Base-by-base conservation (phyloP, 2,329 filamentous ascomycete species). In the Escovopsis sp. region DNA sequence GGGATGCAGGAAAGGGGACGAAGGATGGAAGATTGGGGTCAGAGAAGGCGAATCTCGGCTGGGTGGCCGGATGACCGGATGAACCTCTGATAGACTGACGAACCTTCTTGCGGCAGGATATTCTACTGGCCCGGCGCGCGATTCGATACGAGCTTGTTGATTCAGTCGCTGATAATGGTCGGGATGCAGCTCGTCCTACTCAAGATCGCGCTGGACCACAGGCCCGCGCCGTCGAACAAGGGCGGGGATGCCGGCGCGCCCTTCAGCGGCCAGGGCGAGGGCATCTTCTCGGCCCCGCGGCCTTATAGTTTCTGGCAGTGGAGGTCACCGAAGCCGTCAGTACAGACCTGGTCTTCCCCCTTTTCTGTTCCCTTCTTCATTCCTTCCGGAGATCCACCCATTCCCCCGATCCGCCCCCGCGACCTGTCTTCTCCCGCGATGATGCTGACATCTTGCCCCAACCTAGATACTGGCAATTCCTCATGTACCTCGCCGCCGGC, bases 231-330 rank as follows among this genome's bases (percentile, higher is more conserved):
- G 17, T 65, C 70, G 4, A 63, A 66, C 35, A 76, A 72, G 55
- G 72, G 72, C 27, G 72, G 73, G 38, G 72, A 76, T 34, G 62
- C 68, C 6, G 62, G 66, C 3, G 43, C 63, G 16, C 81, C 82
- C 11, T 86, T 87, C 52, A 63, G 70, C 2, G 70, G 67, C 16
- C 49, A 61, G 7, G 53, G 63, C 27, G 60, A 65, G 41, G 58
- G 52, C 9, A 17, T 48, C 6, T 50, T 50, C 39, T 47, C 48
- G 9, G 48, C 48, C n/a, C 64, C 62, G 41, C 64, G 82, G 17
- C 82, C 82, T 1, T 87, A 76, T 51, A 70, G 76, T 48, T 88
- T 88, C 54, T 88, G 83, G 83, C 80, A 83, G 55, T 88, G 83
- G 83, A 68, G 74, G 38, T 72, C 71, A 15, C 66, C 75, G 5